Base-by-base conservation (phyloP, 441 rosid species). In the Pelargonium citronellum region DNA sequence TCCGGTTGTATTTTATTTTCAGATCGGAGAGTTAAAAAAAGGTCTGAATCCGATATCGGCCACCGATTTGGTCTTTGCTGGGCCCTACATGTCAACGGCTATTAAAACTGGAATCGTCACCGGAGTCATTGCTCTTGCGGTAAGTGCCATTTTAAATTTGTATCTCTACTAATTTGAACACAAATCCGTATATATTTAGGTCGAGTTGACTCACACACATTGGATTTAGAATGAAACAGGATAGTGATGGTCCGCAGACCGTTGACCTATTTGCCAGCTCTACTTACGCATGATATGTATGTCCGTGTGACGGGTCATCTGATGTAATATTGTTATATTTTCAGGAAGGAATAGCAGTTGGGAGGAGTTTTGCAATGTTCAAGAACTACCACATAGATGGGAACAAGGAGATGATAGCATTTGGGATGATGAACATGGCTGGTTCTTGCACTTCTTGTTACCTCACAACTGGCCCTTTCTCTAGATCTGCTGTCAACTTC, bases 401-500 rank as follows among this genome's bases (percentile, higher is more conserved):
- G 10, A 86, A 86, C 81, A 86, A 84, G 70, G 90, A 86, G 72
- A 86, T 86, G 90, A 83, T 86, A 34, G 88, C 88, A 15, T 77
- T 86, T 27, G 90, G 90, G 67, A 64, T 84, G 85, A 86, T 84
- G 90, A 86, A 86, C 72, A 81, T 86, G 4, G 84, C 74, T 19
- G 90, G 88, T 65, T 86, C 88, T 13, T 83, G 82, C 77, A 80
- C 88, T 44, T 86, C 90, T 55, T 86, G 88, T 70, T 84, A 84
- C 83, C 60, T 86, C 63, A 83, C 86, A 22, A 70, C 86, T 24
- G 99, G 99, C 46, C 97, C 97, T 6, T 95, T 95, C 78, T 95
- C 99, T 9, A 72, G 97, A 37, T 89, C 99, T 1, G 97, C 99
- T 0, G 98, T 95, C 79, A 95, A 95, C 84, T 87, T 79, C 84